phyloP scores from a whole-genome alignment of 1,284 basidiomycete species.

The Naganishia albida region DNA sequence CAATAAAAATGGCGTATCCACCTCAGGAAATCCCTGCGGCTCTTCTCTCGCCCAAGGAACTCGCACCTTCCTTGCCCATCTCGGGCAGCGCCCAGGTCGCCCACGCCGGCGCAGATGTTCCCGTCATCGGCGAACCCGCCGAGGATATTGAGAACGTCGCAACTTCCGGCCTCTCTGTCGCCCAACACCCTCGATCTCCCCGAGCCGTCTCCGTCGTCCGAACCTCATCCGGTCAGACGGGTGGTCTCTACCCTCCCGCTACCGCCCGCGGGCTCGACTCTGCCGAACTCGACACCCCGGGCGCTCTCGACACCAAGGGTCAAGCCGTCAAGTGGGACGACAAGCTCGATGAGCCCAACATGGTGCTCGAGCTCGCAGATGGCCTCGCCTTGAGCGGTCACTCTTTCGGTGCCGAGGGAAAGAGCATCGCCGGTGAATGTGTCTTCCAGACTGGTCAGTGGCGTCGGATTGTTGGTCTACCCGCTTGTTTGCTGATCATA shows the following conservation, averaged over 20 bases:
- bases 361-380: constrained; percentile 87
- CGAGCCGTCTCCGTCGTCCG: constrained; percentile 32
- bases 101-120: constrained; percentile 1
- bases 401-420: constrained; percentile 88
- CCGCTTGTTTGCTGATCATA: neutral
- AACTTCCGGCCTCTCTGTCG: constrained; percentile 38
- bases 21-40: constrained; percentile 26
- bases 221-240: constrained; percentile 37
- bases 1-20: constrained; percentile 27
- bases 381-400: constrained; percentile 85
- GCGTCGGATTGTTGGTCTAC: constrained; percentile 1
- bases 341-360: constrained; percentile 51
- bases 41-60: constrained; percentile 24
- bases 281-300: constrained; percentile 27
- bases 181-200: constrained; percentile 38
- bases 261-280: constrained; percentile 51
- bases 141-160: constrained; percentile 39
- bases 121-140: constrained; percentile 30
- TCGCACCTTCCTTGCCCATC: constrained; percentile 32
- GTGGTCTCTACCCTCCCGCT: constrained; percentile 52
- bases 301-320: constrained; percentile 39
- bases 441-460: constrained; percentile 97
- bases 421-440: constrained; percentile 94
- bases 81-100: constrained; percentile 24
- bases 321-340: constrained; percentile 46